Evolutionary conservation across 805 yeast genomes (phyloP).

Genomic region (Candida taoyuanica): DNA sequence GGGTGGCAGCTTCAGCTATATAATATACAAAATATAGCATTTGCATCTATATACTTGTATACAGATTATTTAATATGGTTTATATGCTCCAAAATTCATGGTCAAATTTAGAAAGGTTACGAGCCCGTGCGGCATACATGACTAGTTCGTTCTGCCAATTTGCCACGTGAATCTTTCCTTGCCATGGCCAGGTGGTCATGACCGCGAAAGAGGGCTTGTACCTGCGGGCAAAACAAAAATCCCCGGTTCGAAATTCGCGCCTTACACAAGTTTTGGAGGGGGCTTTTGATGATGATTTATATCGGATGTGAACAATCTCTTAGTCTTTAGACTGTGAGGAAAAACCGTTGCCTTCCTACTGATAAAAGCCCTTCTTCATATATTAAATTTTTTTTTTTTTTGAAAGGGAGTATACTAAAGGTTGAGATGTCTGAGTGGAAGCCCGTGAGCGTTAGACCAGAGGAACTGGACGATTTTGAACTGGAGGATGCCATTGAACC

Average conservation of each 20-base stretch:
- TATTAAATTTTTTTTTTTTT: constrained; percentile 10
- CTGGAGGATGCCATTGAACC: constrained; percentile 28
- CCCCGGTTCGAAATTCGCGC: constrained; percentile 17
- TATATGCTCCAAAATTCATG: background rate
- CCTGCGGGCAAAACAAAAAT: constrained; percentile 10
- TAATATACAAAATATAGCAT: too few relatives aligned
- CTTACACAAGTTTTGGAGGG: background rate
- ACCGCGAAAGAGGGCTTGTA: background rate
- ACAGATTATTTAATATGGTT: too few relatives aligned
- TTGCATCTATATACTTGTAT: background rate
- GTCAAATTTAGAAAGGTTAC: constrained; percentile 1
- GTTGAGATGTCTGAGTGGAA: constrained; percentile 25
- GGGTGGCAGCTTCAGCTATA: too few relatives aligned
- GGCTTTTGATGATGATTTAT: constrained; percentile 25
- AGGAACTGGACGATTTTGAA: constrained; percentile 27
- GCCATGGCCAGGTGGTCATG: constrained; percentile 18
- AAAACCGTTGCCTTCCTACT: constrained; percentile 29
- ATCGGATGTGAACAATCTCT: constrained; percentile 30
- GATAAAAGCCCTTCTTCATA: too few relatives aligned
- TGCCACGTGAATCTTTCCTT: constrained; percentile 14
- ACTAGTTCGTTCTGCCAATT: constrained; percentile 6
- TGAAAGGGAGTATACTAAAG: background rate
- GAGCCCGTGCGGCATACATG: constrained; percentile 1
- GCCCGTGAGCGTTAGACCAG: constrained; percentile 26
- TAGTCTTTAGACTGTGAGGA: constrained; percentile 27